These are phyloP conservation scores for Diaporthe caulivora DNA, from an alignment of 2,329 filamentous ascomycete species.

Conservation along the genomic window DNA sequence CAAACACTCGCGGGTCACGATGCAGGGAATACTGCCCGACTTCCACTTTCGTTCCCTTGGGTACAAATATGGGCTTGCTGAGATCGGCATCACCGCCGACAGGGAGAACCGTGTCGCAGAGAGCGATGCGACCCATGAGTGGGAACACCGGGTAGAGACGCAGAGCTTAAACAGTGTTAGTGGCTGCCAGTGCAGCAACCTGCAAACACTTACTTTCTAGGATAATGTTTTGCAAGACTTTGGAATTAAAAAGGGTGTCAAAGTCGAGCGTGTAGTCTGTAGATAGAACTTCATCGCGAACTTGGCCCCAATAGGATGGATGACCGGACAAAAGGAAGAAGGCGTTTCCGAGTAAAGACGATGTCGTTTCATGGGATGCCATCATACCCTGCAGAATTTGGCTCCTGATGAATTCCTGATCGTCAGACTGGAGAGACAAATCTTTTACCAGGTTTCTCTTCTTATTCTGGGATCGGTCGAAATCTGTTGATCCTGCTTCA, in stretches of 20 bases:
- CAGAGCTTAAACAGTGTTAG: background rate
- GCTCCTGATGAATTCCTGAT: constrained; percentile 1
- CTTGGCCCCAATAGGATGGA: background rate
- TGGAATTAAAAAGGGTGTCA: background rate
- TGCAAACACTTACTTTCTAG: background rate
- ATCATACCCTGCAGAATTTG: background rate
- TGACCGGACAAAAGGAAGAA: background rate
- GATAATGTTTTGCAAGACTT: background rate
- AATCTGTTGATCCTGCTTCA: background rate
- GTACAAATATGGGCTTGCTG: background rate
- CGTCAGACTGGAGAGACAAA: background rate
- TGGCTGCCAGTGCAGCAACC: background rate
- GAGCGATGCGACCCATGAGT: background rate
- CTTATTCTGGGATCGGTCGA: background rate
- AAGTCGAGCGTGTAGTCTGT: background rate
- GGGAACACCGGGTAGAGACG: background rate
- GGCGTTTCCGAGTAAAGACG: background rate
- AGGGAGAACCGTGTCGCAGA: background rate
- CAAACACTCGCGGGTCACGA: background rate
- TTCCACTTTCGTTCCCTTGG: background rate
- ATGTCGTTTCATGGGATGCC: constrained; percentile 3
- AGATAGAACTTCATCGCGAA: background rate
- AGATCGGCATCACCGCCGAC: background rate
- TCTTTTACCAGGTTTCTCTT: background rate
- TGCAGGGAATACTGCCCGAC: background rate